Evolutionary conservation across 2,329 filamentous ascomycete species (phyloP).

Genomic region (Fusarium newnesense): DNA sequence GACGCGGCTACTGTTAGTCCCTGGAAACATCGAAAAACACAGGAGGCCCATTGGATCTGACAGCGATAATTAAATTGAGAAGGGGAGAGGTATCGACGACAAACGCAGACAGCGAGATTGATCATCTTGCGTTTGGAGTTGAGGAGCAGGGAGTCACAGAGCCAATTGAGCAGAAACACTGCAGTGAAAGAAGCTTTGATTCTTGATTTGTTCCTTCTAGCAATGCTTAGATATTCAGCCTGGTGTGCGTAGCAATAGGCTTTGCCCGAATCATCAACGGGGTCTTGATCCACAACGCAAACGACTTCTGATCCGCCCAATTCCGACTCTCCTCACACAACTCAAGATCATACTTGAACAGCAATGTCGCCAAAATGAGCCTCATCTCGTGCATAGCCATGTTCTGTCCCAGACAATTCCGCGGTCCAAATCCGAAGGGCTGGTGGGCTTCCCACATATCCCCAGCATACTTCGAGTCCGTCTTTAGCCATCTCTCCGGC

Average conservation of each 20-base stretch:
- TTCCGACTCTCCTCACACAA: not conserved
- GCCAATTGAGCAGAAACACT: not conserved
- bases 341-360: constrained; percentile 12
- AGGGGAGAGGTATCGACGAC: not conserved
- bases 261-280: constrained; percentile 6
- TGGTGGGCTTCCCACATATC: constrained; percentile 15
- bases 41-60: not conserved
- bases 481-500: constrained; percentile 13
- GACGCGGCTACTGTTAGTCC: accelerated
- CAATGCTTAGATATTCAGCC: not conserved
- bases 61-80: not conserved
- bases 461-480: not conserved
- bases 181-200: not conserved
- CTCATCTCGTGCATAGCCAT: constrained; percentile 30
- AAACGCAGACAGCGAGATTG: not conserved
- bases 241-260: not conserved
- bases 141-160: not conserved
- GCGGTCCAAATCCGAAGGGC: not conserved
- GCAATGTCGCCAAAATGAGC: not conserved
- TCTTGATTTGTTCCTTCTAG: accelerated
- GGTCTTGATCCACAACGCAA: constrained; percentile 10
- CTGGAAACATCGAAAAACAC: not conserved
- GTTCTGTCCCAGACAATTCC: constrained; percentile 4
- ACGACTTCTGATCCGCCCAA: constrained; percentile 12
- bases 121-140: not conserved